Evolutionary conservation across 164 flowering plant species (phyloP).

Genomic region (grape (Vitis vinifera)): ASM3070453v1 NC_081815.1:2084001-2084500

Average conservation of each 20-base stretch:
- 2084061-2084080: constrained; percentile 58
- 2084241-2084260: constrained; percentile 42
- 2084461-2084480: constrained; percentile 43
- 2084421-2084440: constrained; percentile 43
- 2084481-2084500: constrained; percentile 37
- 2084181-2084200: constrained; percentile 31
- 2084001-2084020: constrained; percentile 62
- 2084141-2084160: background rate
- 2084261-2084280: constrained; percentile 23
- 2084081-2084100: constrained; percentile 17
- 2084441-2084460: constrained; percentile 56
- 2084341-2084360: too few species aligned
- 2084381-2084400: too few species aligned
- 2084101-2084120: background rate
- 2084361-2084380: too few species aligned
- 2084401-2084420: constrained; percentile 27
- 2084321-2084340: too few species aligned
- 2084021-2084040: constrained; percentile 73
- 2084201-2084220: constrained; percentile 47
- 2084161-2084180: constrained; percentile 40
- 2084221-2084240: constrained; percentile 49
- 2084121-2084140: background rate
- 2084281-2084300: constrained; percentile 20
- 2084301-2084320: too few species aligned
- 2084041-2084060: constrained; percentile 67